phyloP scores from a whole-genome alignment of 345 rosid genomes.

The Cochlearia excelsa region DNA sequence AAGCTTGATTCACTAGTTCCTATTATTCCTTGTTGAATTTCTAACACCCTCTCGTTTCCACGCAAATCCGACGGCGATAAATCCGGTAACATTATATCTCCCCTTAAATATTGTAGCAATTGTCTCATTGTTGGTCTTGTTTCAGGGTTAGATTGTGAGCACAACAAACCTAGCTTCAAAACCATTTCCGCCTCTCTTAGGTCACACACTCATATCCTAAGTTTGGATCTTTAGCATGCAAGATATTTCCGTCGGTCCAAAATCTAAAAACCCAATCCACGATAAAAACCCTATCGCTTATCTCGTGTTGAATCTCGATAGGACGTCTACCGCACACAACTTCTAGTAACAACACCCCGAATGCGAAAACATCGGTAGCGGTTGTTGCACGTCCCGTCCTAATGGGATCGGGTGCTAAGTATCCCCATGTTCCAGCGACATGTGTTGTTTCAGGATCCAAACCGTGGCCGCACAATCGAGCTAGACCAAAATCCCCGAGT shows the following conservation, averaged over 20 bases:
- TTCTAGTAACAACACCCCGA: too few relatives aligned
- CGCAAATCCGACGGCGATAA: slow-evolving; percentile 18
- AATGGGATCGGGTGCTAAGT: slow-evolving; percentile 74
- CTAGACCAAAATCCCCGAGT: slow-evolving; percentile 88
- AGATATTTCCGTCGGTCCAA: too few relatives aligned
- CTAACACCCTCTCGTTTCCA: too few relatives aligned
- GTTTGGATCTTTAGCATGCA: too few relatives aligned
- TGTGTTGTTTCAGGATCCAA: slow-evolving; percentile 30
- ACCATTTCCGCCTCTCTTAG: slow-evolving; percentile 46
- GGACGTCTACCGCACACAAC: slow-evolving; percentile 7
- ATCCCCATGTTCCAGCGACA: slow-evolving; percentile 86
- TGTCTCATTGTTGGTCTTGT: slow-evolving; percentile 64
- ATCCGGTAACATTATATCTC: slow-evolving; percentile 44
- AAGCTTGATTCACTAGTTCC: too few relatives aligned
- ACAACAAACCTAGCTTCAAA: slow-evolving; percentile 48
- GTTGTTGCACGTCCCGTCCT: slow-evolving; percentile 54
- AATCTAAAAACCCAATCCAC: too few relatives aligned
- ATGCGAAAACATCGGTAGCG: too few relatives aligned
- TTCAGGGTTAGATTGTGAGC: slow-evolving; percentile 18
- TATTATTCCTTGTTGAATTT: too few relatives aligned
- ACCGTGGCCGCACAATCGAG: slow-evolving; percentile 68
- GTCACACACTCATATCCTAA: slow-evolving; percentile 24
- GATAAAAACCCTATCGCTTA: too few relatives aligned
- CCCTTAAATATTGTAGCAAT: slow-evolving; percentile 52
- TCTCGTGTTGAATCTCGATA: slow-evolving; percentile 4